Evolutionary conservation across 78 protist genomes (phyloP), one percentile per base, ranked within the genome.

Genomic region (Polysphondylium violaceum): DNA sequence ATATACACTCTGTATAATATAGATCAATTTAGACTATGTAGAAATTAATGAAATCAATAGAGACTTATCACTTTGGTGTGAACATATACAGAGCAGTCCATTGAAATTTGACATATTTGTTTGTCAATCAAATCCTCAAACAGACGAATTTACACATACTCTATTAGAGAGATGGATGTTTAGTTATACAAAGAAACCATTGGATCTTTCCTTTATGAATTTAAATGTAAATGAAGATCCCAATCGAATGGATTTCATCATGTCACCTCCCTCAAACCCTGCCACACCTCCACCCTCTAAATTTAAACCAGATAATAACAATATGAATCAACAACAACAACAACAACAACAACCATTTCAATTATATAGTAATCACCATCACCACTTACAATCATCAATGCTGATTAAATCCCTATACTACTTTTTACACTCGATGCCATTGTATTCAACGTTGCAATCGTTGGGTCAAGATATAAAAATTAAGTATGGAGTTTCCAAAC

Each of bases 31-130:
- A 14, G 91, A 83, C 41, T 56, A 40, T 55, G 69, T 55, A 25
- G 91, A 83, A 44, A 83, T 83, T n/a, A 83, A 69, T 69, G 91
- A 83, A 58, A 83, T 83, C 12, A 83, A 83, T 69, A 44, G 91
- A 53, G 91, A 83, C 44, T 69, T 83, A 69, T 51, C 56, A 56
- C 21, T 83, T n/a, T 83, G 91, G 91, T 83, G 91, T 12, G 91
- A 68, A 11, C 76, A 68, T 43, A 68, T 41, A 43, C 43, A 33
- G 43, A 21, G 60, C 5, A 68, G 76, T 27, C 58, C 76, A 41
- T 41, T 68, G 36, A 41, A 68, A 25, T 33, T 68, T 31, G 53
- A 68, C 36, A 68, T 68, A 68, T 68, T 68, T 23, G 23, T 68
- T 12, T 68, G 76, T 68, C 23, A 35, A 36, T 50, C 2, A 40